Percentiles rank a stretch among this genome's conserved stretches.
Evolutionary conservation across 352 stramenopile species (phyloP).

Genomic region (Globisporangium okanoganense): DNA sequence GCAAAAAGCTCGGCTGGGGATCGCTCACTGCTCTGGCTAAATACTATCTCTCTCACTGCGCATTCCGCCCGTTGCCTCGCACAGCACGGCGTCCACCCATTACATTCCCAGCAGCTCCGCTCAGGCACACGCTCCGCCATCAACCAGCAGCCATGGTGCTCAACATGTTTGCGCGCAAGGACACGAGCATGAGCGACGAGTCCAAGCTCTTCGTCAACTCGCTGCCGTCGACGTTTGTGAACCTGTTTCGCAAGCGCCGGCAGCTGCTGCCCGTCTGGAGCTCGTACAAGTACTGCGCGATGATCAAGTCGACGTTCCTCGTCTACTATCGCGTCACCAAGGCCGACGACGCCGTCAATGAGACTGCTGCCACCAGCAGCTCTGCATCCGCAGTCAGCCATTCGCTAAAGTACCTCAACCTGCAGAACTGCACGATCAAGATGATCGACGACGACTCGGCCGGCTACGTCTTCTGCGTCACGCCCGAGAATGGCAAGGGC

Average conservation of each 20-base stretch:
- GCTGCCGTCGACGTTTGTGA: conserved; percentile 78
- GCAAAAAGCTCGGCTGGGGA: background rate
- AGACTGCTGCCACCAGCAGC: conserved; percentile 23
- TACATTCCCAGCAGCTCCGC: background rate
- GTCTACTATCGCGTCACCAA: conserved; percentile 81
- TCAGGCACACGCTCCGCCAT: background rate
- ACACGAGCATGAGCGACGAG: conserved; percentile 67
- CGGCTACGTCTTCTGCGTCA: conserved; percentile 76
- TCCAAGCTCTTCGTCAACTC: conserved; percentile 83
- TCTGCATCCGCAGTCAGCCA: background rate
- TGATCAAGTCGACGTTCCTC: conserved; percentile 87
- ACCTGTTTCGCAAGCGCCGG: conserved; percentile 81
- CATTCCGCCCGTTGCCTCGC: background rate
- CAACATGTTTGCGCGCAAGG: conserved; percentile 75
- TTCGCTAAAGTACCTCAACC: conserved; percentile 75
- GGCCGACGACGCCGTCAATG: conserved; percentile 31
- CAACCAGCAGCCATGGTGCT: conserved; percentile 48
- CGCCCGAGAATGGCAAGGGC: conserved; percentile 60
- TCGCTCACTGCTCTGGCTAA: background rate
- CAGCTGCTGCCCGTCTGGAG: conserved; percentile 80
- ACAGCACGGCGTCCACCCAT: background rate
- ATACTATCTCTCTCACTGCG: background rate
- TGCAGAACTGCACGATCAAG: conserved; percentile 72
- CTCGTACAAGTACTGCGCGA: conserved; percentile 80
- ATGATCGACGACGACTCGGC: conserved; percentile 70